Evolutionary conservation across 139 green algal species (phyloP).

Genomic region (Chlorella sp.): DNA sequence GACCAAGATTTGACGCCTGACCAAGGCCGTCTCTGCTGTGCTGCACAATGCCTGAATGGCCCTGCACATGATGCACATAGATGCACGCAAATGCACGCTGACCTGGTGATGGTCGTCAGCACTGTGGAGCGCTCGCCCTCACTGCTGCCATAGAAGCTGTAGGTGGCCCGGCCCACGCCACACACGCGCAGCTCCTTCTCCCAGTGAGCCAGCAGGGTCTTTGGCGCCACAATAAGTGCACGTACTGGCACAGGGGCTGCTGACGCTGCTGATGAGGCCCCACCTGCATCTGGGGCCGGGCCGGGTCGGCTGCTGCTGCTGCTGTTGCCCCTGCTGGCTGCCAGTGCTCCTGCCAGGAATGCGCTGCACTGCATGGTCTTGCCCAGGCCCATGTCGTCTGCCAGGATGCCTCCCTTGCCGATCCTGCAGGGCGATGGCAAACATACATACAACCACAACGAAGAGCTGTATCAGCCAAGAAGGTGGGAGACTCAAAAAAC

Average conservation of each 20-base stretch:
- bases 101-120: constrained; percentile 17
- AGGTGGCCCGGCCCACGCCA: constrained; percentile 36
- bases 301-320: too few relatives aligned
- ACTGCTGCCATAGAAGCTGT: constrained; percentile 15
- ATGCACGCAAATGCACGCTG: background rate
- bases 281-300: too few relatives aligned
- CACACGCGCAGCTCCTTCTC: constrained; percentile 74
- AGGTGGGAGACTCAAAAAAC: background rate
- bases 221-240: constrained; percentile 78
- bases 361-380: constrained; percentile 67
- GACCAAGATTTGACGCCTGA: too few relatives aligned
- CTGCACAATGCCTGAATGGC: too few relatives aligned
- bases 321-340: constrained; percentile 16
- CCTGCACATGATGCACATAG: background rate
- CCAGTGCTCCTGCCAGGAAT: constrained; percentile 71
- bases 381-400: background rate
- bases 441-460: background rate
- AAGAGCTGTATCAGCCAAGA: background rate
- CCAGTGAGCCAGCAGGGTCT: constrained; percentile 84
- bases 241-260: too few relatives aligned
- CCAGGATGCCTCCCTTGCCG: too few relatives aligned
- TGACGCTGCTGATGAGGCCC: too few relatives aligned
- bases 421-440: too few relatives aligned
- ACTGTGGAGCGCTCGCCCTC: constrained; percentile 20
- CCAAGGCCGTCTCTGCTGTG: too few relatives aligned